phyloP scores from a whole-genome alignment of 2,329 filamentous ascomycete genomes.

The Fragosphaeria purpurea region DNA sequence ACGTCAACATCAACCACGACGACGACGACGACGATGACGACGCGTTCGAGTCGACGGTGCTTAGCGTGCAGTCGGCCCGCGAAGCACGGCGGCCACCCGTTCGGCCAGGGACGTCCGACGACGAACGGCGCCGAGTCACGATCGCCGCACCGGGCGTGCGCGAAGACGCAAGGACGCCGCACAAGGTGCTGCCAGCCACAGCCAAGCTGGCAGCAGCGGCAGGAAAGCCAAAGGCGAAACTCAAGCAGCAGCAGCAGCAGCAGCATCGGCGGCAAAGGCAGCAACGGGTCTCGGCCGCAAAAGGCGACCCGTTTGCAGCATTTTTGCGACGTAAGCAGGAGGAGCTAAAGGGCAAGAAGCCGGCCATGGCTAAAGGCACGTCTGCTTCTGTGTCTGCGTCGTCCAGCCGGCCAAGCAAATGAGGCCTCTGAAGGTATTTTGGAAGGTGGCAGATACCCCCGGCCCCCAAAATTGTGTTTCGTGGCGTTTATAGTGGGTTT shows the following conservation, averaged over 20 bases:
- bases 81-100: neutral
- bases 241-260: neutral
- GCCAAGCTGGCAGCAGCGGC: neutral
- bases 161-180: neutral
- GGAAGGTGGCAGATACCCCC: too few relatives aligned
- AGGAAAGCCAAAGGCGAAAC: neutral
- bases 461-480: too few relatives aligned
- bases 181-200: too few relatives aligned
- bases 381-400: too few relatives aligned
- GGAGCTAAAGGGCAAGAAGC: neutral
- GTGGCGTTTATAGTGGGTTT: too few relatives aligned
- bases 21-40: constrained; percentile 1
- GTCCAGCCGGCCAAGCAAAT: too few relatives aligned
- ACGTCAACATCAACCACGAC: neutral
- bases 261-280: neutral
- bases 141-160: neutral
- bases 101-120: neutral
- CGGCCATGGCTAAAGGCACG: too few relatives aligned
- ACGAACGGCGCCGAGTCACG: constrained; percentile 1
- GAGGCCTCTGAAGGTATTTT: too few relatives aligned
- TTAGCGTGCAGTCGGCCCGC: constrained; percentile 1
- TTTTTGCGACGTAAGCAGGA: neutral
- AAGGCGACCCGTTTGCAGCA: neutral
- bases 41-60: constrained; percentile 1
- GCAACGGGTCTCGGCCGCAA: too few relatives aligned